These are phyloP conservation scores for Rhodamnia argentea DNA, from an alignment of 345 rosid genomes.

Conservation along the genomic window DNA sequence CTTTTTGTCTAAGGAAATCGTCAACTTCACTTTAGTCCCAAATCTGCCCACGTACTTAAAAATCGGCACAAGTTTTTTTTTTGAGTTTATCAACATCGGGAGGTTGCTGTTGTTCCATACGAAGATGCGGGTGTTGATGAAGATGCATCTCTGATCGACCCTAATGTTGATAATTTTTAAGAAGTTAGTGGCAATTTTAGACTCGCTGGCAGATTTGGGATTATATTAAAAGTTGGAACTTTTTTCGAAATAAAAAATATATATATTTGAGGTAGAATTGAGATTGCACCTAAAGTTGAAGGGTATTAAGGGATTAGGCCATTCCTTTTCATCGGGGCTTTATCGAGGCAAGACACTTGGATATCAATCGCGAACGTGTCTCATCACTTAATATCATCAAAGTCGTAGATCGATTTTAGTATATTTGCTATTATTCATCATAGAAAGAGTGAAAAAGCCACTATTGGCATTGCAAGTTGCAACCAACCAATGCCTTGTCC, in stretches of 20 bases:
- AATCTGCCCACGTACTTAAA: rapidly evolving
- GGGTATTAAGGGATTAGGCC: background rate
- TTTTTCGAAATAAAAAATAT: background rate
- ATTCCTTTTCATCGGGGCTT: background rate
- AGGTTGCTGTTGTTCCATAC: background rate
- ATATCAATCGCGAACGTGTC: background rate
- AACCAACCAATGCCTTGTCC: background rate
- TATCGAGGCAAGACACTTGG: background rate
- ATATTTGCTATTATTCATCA: background rate
- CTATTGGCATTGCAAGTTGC: background rate
- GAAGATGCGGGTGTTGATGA: background rate
- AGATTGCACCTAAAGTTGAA: background rate
- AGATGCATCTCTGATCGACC: background rate
- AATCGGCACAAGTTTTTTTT: background rate
- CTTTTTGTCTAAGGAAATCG: background rate
- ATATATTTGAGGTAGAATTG: background rate
- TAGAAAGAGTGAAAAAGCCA: background rate
- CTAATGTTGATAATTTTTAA: background rate
- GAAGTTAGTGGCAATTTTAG: rapidly evolving
- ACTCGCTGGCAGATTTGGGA: background rate
- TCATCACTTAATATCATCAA: background rate
- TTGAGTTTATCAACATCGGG: background rate
- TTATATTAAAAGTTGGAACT: background rate
- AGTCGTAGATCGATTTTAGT: background rate
- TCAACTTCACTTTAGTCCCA: background rate